Conservation (phyloP, 441 rosid genomes). For the Pelargonium fulgidum region DNA sequence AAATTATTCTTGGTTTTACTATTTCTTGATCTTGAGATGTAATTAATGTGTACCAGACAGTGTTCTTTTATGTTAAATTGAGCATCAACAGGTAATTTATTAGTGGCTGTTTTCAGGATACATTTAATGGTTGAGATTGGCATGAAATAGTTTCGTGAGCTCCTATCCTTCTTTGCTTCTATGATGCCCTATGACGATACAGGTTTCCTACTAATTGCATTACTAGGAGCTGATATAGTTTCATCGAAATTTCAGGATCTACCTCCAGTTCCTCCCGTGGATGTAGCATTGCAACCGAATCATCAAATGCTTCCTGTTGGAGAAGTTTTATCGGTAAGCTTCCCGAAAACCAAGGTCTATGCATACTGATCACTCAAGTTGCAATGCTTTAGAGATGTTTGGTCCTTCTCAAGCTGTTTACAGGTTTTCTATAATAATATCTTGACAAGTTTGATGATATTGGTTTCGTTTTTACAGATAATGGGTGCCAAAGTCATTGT, state of each 20-base stretch:
- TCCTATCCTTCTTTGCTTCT: neutral
- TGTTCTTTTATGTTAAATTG: neutral
- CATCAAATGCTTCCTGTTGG: constrained; percentile 77
- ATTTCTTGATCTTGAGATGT: neutral
- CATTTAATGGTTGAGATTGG: neutral
- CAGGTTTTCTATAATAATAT: constrained; percentile 5
- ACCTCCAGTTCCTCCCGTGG: constrained; percentile 75
- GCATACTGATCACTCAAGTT: neutral
- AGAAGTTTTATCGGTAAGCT: constrained; percentile 67
- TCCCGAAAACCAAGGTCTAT: neutral
- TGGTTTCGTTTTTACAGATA: constrained; percentile 38
- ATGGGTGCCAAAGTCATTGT: constrained; percentile 72
- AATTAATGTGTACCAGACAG: neutral
- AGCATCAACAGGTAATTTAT: neutral
- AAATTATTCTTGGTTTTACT: neutral
- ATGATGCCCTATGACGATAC: neutral
- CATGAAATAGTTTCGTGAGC: neutral
- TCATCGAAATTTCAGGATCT: constrained; percentile 44
- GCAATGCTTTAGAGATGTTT: constrained; percentile 9
- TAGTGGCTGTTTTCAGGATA: neutral
- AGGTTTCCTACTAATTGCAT: constrained; percentile 3
- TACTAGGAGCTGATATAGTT: neutral
- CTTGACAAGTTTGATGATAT: constrained; percentile 6
- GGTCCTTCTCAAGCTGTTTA: constrained; percentile 15
- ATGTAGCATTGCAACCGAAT: constrained; percentile 49